Evolutionary conservation across 2,329 filamentous ascomycete species (phyloP), one percentile per base, ranked within the genome.

Genomic region (Xylaria sp.): DNA sequence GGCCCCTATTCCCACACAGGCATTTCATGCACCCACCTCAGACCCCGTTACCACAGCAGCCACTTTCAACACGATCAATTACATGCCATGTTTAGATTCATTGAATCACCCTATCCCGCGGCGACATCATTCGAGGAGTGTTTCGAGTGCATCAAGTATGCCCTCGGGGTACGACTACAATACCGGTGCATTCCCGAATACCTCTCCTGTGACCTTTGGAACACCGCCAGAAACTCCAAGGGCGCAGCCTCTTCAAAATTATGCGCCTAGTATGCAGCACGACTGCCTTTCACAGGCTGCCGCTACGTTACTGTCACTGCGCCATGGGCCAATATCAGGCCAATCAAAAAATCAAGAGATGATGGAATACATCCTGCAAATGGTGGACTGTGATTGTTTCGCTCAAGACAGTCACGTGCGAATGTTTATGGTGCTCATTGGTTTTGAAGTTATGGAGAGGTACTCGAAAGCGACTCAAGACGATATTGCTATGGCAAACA

Each of bases 321-420:
- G 66, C 10, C 62, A 61, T 13, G 63, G 67, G 53, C 53, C 64
- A 25, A 42, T 62, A 49, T 45, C 50, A 3, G 44, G 60, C 3
- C 68, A 66, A 13, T 39, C 39, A n/a, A 60, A 45, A 15, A 67
- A 65, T 36, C 56, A 45, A 33, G 69, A 72, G 4, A 66, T 38
- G 29, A 68, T 71, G 65, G 69, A 68, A 17, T 69, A 71, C 15
- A 63, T 71, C 31, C 42, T 70, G 1, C 67, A 67, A 22, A 69
- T 72, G 54, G 61, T 71, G 39, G 71, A 71, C 11, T 73, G 71
- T 50, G 68, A 70, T 20, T 73, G 71, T 50, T 73, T 73, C 54
- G 20, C 51, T 15, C 50, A 54, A 33, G 71, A 73, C 56, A 64
- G 62, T 22, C 66, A 69, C 11, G 55, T 70, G 31, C 62, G 69